Conservation (phyloP, 352 stramenopile genomes). For the Globisporangium paroecandrum region DNA sequence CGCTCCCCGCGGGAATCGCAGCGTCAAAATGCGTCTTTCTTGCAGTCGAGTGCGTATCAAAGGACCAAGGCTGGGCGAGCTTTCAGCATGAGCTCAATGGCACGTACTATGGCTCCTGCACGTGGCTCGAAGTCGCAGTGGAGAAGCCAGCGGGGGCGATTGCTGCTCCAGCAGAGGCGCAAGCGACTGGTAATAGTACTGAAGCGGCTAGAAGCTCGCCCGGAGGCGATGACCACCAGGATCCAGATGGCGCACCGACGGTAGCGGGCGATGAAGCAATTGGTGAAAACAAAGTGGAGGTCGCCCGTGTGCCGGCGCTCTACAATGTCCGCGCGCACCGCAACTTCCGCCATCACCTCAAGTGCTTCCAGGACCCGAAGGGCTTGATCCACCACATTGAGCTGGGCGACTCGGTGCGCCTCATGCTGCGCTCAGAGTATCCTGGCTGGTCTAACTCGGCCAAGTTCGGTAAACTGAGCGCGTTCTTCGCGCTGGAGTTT, state of each 20-base stretch:
- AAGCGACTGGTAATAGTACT: background rate
- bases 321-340: constrained; percentile 50
- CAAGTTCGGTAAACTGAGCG: constrained; percentile 43
- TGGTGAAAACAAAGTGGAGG: constrained; percentile 15
- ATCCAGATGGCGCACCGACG: background rate
- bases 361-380: constrained; percentile 33
- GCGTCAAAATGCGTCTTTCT: constrained; percentile 37
- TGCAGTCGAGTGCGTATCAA: constrained; percentile 53
- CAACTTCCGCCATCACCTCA: constrained; percentile 55
- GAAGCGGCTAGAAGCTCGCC: background rate
- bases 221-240: too few species aligned
- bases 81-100: constrained; percentile 39
- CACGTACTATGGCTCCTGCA: constrained; percentile 54
- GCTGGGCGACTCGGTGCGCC: constrained; percentile 40
- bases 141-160: constrained; percentile 18
- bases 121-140: constrained; percentile 63
- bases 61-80: constrained; percentile 72
- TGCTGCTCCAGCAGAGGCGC: background rate
- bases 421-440: constrained; percentile 43
- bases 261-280: background rate
- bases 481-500: constrained; percentile 47
- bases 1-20: constrained; percentile 39
- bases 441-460: constrained; percentile 59
- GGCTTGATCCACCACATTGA: constrained; percentile 36
- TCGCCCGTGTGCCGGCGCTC: constrained; percentile 26